Evolutionary conservation across 169 alveolate genomes (phyloP), one percentile per base, ranked within the genome.

Genomic region (Plasmodium gaboni): DNA sequence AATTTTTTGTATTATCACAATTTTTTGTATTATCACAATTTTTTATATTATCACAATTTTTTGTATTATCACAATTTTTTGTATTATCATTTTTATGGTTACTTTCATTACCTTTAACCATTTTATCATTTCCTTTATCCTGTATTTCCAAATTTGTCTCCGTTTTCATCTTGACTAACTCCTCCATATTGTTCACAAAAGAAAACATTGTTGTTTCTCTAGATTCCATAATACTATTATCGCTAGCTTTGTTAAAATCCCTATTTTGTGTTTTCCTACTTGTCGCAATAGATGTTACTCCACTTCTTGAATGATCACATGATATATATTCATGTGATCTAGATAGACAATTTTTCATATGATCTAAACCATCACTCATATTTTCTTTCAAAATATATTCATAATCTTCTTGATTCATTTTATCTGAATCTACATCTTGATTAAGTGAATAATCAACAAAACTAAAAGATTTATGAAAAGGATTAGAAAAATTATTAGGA

Each of bases 361-460:
- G 10, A 10, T 55, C 59, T 10, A 7, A 4, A 42, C 53, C 65
- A 38, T 68, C 80, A 44, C 63, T 83, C 55, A 42, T 69, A 24
- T 83, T 69, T 57, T 83, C 91, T 42, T 69, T 83, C 17, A 46
- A n/a, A 24, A 63, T 65, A 24, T 50, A 64, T 13, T 63, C 65
- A 44, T 78, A 78, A 28, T 64, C 76, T 17, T 78, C 70, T 50
- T 67, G 60, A 38, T 60, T 15, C 12, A 64, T 42, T 19, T 64
- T 19, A 12, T 78, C 60, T 0, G 78, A 28, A 55, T 78, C 89
- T 5, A 59, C 12, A 10, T 65, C 32, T 12, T n/a, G 48, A 19
- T 48, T 78, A 1, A 32, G 50, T 19, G 68, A 15, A 42, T 28
- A 28, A 19, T 53, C 89, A 32, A 26, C 74, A 50, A 28, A 78